Percentiles rank a stretch among this genome's conserved stretches.
Evolutionary conservation across 1,139 yeast genomes (phyloP).

Genomic region (Candida buenavistaensis): DNA sequence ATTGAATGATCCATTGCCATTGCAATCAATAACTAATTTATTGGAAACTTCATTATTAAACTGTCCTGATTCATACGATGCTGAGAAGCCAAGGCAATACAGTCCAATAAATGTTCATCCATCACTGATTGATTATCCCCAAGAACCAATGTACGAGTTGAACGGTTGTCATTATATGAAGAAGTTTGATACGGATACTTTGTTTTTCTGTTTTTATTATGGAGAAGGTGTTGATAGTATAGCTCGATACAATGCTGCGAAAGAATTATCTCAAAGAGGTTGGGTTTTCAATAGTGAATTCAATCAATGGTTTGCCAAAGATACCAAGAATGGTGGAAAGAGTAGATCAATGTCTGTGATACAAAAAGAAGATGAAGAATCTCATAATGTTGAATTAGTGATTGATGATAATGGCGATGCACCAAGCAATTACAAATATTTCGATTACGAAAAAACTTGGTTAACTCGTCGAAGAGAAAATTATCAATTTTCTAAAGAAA

Average conservation of each 20-base stretch:
- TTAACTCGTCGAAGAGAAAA: slow-evolving; percentile 76
- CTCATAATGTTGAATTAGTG: slow-evolving; percentile 28
- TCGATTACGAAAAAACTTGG: slow-evolving; percentile 93
- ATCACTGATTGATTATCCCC: slow-evolving; percentile 88
- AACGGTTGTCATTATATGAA: slow-evolving; percentile 55
- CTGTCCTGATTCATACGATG: slow-evolving; percentile 92
- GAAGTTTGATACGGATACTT: slow-evolving; percentile 82
- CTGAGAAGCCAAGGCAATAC: slow-evolving; percentile 83
- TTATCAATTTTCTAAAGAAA: slow-evolving; percentile 38
- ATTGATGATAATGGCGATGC: slow-evolving; percentile 36
- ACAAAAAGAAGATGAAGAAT: slow-evolving; percentile 31
- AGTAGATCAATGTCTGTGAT: slow-evolving; percentile 46
- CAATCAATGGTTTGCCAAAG: slow-evolving; percentile 79
- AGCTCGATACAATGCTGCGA: slow-evolving; percentile 73
- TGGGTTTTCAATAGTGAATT: slow-evolving; percentile 83
- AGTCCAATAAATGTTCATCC: slow-evolving; percentile 86
- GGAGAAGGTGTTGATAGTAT: slow-evolving; percentile 42
- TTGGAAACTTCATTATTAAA: slow-evolving; percentile 78
- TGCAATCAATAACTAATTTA: slow-evolving; percentile 54
- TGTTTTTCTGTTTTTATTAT: slow-evolving; percentile 90
- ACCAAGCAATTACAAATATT: slow-evolving; percentile 67
- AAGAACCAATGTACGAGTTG: slow-evolving; percentile 72
- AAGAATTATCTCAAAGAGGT: slow-evolving; percentile 76
- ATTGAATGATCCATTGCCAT: slow-evolving; percentile 52
- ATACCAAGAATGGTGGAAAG: slow-evolving; percentile 32